Evolutionary conservation across 768 basidiomycete species (phyloP).

Genomic region (Lentinula lateritia): DNA sequence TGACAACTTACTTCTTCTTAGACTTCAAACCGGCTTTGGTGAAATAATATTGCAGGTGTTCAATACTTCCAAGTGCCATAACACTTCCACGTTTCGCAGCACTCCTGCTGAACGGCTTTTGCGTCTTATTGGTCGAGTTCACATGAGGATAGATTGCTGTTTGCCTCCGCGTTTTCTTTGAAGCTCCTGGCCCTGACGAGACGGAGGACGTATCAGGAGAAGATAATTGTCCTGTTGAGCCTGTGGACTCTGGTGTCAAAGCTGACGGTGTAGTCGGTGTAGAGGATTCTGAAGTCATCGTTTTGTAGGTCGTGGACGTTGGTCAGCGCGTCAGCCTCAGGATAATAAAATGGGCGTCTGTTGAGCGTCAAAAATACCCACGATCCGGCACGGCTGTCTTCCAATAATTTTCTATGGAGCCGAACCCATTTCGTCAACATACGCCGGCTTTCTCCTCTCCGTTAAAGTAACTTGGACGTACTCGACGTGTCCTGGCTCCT

Average conservation of each 20-base stretch:
- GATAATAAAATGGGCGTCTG: background rate
- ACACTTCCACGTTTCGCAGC: constrained; percentile 93
- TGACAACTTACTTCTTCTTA: constrained; percentile 58
- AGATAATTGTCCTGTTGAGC: background rate
- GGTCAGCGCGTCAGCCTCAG: background rate
- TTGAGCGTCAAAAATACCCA: background rate
- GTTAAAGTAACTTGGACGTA: background rate
- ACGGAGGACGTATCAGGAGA: background rate
- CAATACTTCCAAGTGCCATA: constrained; percentile 92
- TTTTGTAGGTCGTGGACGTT: background rate
- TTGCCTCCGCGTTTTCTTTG: constrained; percentile 54
- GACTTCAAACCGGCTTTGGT: constrained; percentile 79
- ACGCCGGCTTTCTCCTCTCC: background rate
- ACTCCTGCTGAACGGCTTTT: constrained; percentile 84
- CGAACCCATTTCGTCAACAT: background rate
- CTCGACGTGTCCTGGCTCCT: background rate
- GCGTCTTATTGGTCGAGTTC: constrained; percentile 63
- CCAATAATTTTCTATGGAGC: background rate
- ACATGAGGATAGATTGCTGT: constrained; percentile 77
- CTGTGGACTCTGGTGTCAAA: background rate
- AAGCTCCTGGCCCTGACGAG: constrained; percentile 4
- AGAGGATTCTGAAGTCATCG: constrained; percentile 1
- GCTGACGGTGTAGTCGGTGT: background rate
- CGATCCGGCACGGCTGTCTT: background rate
- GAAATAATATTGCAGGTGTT: constrained; percentile 93